A percentile compares a stretch with the other conserved stretches of the same genome.
Evolutionary conservation across 345 rosid species (phyloP).

Genomic region (Hypericum androsaemum): DNA sequence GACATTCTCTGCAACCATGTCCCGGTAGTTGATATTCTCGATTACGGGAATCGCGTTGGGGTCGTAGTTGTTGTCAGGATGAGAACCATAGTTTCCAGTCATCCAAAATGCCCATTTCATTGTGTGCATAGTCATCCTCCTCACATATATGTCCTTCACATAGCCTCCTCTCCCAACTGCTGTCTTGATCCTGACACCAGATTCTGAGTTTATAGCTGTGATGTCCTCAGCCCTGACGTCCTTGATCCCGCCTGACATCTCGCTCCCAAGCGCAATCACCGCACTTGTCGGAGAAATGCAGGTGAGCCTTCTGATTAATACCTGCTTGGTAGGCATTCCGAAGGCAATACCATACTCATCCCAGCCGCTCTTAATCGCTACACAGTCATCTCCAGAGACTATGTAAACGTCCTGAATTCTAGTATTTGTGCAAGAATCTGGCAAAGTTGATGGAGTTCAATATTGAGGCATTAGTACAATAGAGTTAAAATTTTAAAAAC

Average conservation of each 20-base stretch:
- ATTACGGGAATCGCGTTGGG: constrained; percentile 21
- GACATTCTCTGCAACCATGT: constrained; percentile 18
- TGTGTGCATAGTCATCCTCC: constrained; percentile 17
- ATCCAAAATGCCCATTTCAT: constrained; percentile 29
- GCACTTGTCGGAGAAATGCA: constrained; percentile 25
- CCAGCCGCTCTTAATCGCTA: constrained; percentile 24
- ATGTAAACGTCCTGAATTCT: constrained; percentile 25
- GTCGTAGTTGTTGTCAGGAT: constrained; percentile 27
- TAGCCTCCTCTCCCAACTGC: constrained; percentile 23
- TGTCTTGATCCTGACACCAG: constrained; percentile 27
- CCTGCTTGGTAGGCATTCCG: constrained; percentile 26
- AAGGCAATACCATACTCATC: constrained; percentile 22
- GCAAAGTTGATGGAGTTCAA: background rate
- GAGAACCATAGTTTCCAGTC: constrained; percentile 27
- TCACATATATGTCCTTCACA: constrained; percentile 22
- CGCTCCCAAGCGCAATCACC: constrained; percentile 17
- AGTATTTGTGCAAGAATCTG: constrained; percentile 26
- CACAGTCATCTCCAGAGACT: constrained; percentile 26
- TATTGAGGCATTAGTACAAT: too few species aligned
- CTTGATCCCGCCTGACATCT: constrained; percentile 27
- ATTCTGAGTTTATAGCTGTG: constrained; percentile 22
- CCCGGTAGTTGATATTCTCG: constrained; percentile 21
- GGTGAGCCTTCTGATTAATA: constrained; percentile 20
- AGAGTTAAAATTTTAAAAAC: too few species aligned
- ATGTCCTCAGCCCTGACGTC: constrained; percentile 28